Evolutionary conservation across 1,284 basidiomycete genomes (phyloP), one percentile per base, ranked within the genome.

Genomic region (Coniferiporia sulphurascens): DNA sequence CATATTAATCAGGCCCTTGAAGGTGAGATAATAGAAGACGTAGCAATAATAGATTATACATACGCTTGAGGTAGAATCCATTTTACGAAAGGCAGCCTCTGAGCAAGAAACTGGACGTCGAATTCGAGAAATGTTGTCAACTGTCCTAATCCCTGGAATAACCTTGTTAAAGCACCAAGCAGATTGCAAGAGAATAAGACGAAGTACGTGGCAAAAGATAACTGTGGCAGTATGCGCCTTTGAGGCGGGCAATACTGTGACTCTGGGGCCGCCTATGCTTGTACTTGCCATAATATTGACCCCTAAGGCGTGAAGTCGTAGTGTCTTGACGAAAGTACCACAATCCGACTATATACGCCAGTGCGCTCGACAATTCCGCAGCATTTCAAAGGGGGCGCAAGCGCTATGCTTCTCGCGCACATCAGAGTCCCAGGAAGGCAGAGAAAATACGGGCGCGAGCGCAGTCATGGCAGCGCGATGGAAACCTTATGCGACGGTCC

Each of bases 41-140:
- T 8, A 10, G 48, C 8, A 57, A 10, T 32, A 3, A 34, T 32
- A 13, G 17, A 19, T 17, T 27, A 50, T 7, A 67, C 74, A 53
- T 63, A 78, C 77, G 77, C 74, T 64, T 79, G 76, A 1, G 76
- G 77, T 21, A 77, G 63, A 27, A 78, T 65, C 76, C 77, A 79
- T 60, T 74, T 70, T 5, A 78, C 67, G 48, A 68, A 68, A 4
- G 77, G 76, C n/a, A 78, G 68, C 32, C 65, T 67, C 13, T 67
- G 65, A 9, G 73, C 72, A 15, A 77, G 62, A 44, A 69, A 70
- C 57, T 72, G 67, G 13, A 71, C 61, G 34, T 71, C 66, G 1
- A 67, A 63, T 44, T 67, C 64, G 76, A 77, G 78, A 0, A 68
- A 66, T 21, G 70, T 55, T 50, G 69, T 72, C 5, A 65, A 69